Evolutionary conservation across 1,284 basidiomycete species (phyloP), one percentile per base, ranked within the genome.

Genomic region (Ustanciosporium gigantosporum): DNA sequence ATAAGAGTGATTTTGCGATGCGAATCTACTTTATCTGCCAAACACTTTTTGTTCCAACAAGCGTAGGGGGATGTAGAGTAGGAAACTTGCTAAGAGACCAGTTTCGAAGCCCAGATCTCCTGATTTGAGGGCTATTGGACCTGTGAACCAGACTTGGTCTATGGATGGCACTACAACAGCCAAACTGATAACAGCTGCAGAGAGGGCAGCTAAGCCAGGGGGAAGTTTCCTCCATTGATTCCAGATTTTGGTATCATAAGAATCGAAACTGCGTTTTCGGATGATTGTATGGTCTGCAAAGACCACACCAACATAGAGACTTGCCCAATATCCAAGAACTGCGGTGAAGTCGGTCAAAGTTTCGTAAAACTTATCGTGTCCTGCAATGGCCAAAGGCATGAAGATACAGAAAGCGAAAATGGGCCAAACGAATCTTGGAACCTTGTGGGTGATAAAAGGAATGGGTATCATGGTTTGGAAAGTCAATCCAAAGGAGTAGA

Each of bases 371-470:
- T 84, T 83, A 48, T 83, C 81, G 32, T 84, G 82, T 2, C 86
- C 86, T 3, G 82, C 84, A 36, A 87, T 82, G 15, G 84, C 84
- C 0, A 85, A 82, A 27, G 85, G 79, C 22, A 86, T 73, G 74
- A 85, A 84, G 36, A 95, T 86, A 1, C 86, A 90, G 0, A 86
- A 88, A 1, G 87, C 86, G 32, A 91, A 75, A 16, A 94, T 73
- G 0, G 91, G 89, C 77, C 94, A 90, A 36, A 91, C 81, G 76
- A 91, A 94, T 71, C 93, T 82, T 0, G 93, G 92, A 13, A 95
- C 84, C 9, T 80, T 71, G n/a, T n/a, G n/a, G 15, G 32, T 7
- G 20, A 62, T 58, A 0, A 48, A 81, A 73, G 91, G 93, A 72
- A 91, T 83, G 0, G 93, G 92, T 6, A 95, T 84, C 45, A 81